Evolutionary conservation across 805 yeast species (phyloP), one percentile per base, ranked within the genome.

Genomic region (Vanderwaltozyma polyspora): DNA sequence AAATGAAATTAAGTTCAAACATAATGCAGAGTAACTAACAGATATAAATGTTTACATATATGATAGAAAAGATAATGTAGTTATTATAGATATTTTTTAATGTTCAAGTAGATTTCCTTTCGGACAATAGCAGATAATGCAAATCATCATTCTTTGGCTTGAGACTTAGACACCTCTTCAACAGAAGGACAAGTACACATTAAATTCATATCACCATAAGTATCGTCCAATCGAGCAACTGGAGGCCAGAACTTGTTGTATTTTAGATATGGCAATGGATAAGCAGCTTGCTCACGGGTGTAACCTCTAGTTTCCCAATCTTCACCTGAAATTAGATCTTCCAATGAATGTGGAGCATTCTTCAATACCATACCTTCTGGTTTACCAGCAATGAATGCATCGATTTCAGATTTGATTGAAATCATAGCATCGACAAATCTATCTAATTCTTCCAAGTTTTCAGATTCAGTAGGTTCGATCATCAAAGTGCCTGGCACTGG

Each of bases 401-500:
- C 76, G 46, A 91, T 87, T 62, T 91, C 98, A 36, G 63, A 57
- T 53, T 87, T 76, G 41, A 91, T 91, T 4, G 84, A 59, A 40
- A 91, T 74, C 68, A 91, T 70, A 2, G 97, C 74, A 43, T 85
- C 86, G 36, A 86, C 78, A 61, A 91, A 89, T 51, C 96, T 72
- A 60, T 91, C 89, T 41, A 91, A 67, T 63, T 91, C 98, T 36
- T 69, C 82, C 51, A 79, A 62, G 52, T 85, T 76, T 63, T 91
- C 98, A 14, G 91, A 79, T 63, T 91, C 98, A 3, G 98, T 91
- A 39, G 98, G 98, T 64, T 91, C 98, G 43, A 91, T 76, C 98
- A 91, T 91, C 48, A 91, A 70, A 2, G 98, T 91, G 42, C 94
- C 94, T 5, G 96, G 89, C 33, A 91, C 94, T 8, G 98, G 98